phyloP scores from a whole-genome alignment of 1,284 basidiomycete genomes.

The Stereum hirsutum region DNA sequence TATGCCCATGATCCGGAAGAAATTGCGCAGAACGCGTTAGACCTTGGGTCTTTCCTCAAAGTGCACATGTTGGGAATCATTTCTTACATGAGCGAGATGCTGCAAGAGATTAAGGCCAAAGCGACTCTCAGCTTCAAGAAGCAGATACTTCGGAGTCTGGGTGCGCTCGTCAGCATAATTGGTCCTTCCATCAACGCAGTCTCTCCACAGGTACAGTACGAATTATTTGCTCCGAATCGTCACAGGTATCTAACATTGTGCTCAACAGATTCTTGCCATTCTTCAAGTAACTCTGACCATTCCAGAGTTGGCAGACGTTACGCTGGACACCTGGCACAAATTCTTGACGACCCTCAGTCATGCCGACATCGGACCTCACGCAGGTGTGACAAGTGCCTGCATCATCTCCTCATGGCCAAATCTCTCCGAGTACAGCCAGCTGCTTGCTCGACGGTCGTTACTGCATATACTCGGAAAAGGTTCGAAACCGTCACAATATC shows the following conservation, averaged over 20 bases:
- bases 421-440: slow-evolving; percentile 47
- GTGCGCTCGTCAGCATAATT: slow-evolving; percentile 63
- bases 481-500: no score
- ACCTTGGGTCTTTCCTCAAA: slow-evolving; percentile 57
- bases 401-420: slow-evolving; percentile 74
- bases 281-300: slow-evolving; percentile 81
- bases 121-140: slow-evolving; percentile 58
- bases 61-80: slow-evolving; percentile 77
- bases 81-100: slow-evolving; percentile 70
- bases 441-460: slow-evolving; percentile 47
- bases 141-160: slow-evolving; percentile 75
- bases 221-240: background rate
- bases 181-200: slow-evolving; percentile 67
- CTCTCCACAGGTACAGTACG: slow-evolving; percentile 70
- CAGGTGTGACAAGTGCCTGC: slow-evolving; percentile 85
- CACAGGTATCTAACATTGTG: background rate
- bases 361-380: slow-evolving; percentile 74
- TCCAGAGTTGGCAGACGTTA: slow-evolving; percentile 68
- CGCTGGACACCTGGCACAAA: slow-evolving; percentile 74
- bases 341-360: slow-evolving; percentile 71
- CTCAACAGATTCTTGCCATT: slow-evolving; percentile 87
- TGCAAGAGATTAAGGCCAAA: slow-evolving; percentile 76
- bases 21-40: slow-evolving; percentile 17
- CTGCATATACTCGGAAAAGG: slow-evolving; percentile 53
- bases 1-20: slow-evolving; percentile 17